These are phyloP conservation scores for Marasmius oreades DNA, from an alignment of 1,284 basidiomycete species.

Conservation along the genomic window DNA sequence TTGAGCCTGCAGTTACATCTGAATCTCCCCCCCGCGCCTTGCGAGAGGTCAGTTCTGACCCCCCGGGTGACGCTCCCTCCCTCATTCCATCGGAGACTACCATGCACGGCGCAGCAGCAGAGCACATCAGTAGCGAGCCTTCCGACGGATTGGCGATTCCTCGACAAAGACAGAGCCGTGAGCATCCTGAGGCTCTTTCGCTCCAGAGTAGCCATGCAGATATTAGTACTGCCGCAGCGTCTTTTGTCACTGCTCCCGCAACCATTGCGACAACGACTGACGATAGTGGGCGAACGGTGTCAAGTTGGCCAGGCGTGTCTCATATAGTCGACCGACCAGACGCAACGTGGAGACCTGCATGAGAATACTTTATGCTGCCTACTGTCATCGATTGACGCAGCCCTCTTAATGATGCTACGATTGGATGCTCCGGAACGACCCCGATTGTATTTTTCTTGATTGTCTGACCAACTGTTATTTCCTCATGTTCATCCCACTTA, in stretches of 20 bases:
- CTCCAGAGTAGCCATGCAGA: slow-evolving; percentile 44
- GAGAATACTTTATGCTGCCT: slow-evolving; percentile 10
- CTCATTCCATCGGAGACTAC: slow-evolving; percentile 14
- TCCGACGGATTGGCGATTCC: slow-evolving; percentile 12
- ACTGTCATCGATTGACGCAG: too few species aligned
- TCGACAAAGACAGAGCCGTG: neutral
- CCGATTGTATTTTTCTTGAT: neutral
- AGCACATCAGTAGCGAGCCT: neutral
- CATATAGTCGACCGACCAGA: slow-evolving; percentile 38
- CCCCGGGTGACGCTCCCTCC: slow-evolving; percentile 6
- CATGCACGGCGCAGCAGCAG: slow-evolving; percentile 5
- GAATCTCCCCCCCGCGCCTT: neutral
- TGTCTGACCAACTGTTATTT: neutral
- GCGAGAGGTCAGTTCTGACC: slow-evolving; percentile 5
- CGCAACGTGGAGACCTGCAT: slow-evolving; percentile 29
- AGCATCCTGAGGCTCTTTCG: slow-evolving; percentile 12
- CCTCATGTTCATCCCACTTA: neutral
- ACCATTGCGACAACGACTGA: slow-evolving; percentile 49
- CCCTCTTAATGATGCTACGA: neutral
- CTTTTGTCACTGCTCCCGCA: slow-evolving; percentile 61
- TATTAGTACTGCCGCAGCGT: slow-evolving; percentile 63
- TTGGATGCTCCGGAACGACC: neutral
- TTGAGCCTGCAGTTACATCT: neutral
- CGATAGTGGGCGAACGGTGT: slow-evolving; percentile 29
- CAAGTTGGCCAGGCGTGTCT: slow-evolving; percentile 35